Evolutionary conservation across 768 basidiomycete species (phyloP).

Genomic region (Amanita inopinata): DNA sequence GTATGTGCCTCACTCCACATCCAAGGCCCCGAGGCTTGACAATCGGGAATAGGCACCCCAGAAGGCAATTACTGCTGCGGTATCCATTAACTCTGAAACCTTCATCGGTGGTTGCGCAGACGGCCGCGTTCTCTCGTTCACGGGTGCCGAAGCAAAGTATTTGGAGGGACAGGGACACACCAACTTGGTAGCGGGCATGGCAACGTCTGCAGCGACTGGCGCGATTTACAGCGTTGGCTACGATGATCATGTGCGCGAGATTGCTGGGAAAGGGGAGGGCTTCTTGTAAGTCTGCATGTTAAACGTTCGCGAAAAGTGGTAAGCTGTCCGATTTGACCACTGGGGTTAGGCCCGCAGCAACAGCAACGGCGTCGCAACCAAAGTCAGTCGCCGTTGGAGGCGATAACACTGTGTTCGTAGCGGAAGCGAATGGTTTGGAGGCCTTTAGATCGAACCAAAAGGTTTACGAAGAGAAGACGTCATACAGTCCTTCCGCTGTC

Average conservation of each 20-base stretch:
- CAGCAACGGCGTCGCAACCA: conserved; percentile 54
- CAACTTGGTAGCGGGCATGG: conserved; percentile 57
- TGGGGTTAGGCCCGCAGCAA: conserved; percentile 36
- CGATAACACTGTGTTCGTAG: conserved; percentile 60
- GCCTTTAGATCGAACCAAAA: conserved; percentile 65
- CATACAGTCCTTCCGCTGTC: conserved; percentile 47
- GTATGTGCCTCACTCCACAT: conserved; percentile 31
- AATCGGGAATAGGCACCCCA: conserved; percentile 54
- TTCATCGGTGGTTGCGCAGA: conserved; percentile 79
- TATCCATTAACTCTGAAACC: conserved; percentile 36
- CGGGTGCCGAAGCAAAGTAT: conserved; percentile 28
- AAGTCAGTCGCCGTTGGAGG: conserved; percentile 47
- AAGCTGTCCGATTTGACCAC: background rate
- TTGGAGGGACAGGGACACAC: conserved; percentile 62
- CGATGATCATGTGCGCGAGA: conserved; percentile 72
- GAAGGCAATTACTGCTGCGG: conserved; percentile 64
- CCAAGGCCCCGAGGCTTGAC: background rate
- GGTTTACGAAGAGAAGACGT: conserved; percentile 43
- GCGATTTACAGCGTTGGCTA: conserved; percentile 62
- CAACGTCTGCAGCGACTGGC: conserved; percentile 34
- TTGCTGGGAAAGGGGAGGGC: conserved; percentile 31
- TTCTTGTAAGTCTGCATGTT: conserved; percentile 37
- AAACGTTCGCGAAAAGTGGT: background rate
- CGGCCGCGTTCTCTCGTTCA: conserved; percentile 63
- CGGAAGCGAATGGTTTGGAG: conserved; percentile 48